A percentile compares a stretch with the other conserved stretches of the same genome.
Evolutionary conservation across 148 eudicot genomes (phyloP).

Genomic region (Chenopodium quinoa): DNA sequence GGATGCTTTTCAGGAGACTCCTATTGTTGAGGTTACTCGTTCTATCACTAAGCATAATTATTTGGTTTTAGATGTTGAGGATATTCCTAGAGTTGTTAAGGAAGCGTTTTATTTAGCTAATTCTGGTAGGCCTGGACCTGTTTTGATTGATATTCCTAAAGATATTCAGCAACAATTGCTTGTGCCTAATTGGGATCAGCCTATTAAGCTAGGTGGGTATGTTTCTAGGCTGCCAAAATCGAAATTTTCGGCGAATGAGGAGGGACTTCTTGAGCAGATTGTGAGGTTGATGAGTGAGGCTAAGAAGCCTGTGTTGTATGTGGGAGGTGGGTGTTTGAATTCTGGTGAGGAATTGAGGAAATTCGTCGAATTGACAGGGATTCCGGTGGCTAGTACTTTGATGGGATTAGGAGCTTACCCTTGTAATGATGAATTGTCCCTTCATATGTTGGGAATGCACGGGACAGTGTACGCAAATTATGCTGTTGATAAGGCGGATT

Average conservation of each 20-base stretch:
- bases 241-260: slow-evolving; percentile 20
- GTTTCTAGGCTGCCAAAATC: slow-evolving; percentile 60
- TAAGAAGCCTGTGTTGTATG: slow-evolving; percentile 75
- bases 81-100: slow-evolving; percentile 73
- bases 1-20: slow-evolving; percentile 89
- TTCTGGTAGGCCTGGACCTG: slow-evolving; percentile 84
- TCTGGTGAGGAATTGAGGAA: slow-evolving; percentile 62
- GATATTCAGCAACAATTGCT: slow-evolving; percentile 83
- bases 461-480: slow-evolving; percentile 88
- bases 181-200: slow-evolving; percentile 71
- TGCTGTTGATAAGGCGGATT: slow-evolving; percentile 76
- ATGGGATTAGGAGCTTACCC: slow-evolving; percentile 88
- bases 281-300: slow-evolving; percentile 63
- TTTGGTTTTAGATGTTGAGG: slow-evolving; percentile 74
- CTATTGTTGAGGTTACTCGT: slow-evolving; percentile 88
- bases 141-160: slow-evolving; percentile 81
- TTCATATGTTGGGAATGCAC: slow-evolving; percentile 89
- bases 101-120: slow-evolving; percentile 74
- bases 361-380: slow-evolving; percentile 69
- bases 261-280: slow-evolving; percentile 54
- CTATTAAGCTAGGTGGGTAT: slow-evolving; percentile 61
- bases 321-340: slow-evolving; percentile 88
- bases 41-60: slow-evolving; percentile 89
- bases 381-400: slow-evolving; percentile 84
- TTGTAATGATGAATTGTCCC: slow-evolving; percentile 47